Base-by-base conservation (phyloP, 352 stramenopile genomes). In the Thalassiosira ordinaria region DNA sequence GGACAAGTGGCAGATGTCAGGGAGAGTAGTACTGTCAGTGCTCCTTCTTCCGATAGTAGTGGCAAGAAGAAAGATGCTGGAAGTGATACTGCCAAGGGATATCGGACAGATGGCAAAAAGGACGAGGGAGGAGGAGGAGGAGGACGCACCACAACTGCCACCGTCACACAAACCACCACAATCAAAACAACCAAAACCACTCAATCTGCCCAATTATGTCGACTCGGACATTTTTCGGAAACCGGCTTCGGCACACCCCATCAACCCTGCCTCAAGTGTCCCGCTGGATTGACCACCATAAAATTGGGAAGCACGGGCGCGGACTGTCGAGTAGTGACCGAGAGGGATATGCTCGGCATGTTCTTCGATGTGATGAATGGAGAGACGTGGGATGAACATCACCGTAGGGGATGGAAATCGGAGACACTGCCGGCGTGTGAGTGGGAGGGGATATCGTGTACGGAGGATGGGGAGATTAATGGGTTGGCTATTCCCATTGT, bases 321-420 rank as follows among this genome's bases (percentile, higher is more conserved):
- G n/a, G n/a, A n/a, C n/a, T 91, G 87, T 47, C 18, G 75, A 20
- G 9, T 57, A 33, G 60, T 89, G 13, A 79, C 70, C 0, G 49
- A 78, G 26, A 46, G 74, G 31, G 85, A 92, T 49, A 72, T 91
- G n/a, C 56, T 91, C 3, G 52, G 33, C 11, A 91, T 91, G 52
- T 82, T 91, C 33, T 91, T 79, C 52, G 81, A 90, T 64, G 63
- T 86, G 9, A 82, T 90, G 78, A 41, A 72, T 16, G 76, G 68
- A 24, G 35, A 84, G 41, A 51, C 61, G 8, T 82, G 73, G 73
- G 44, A 29, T n/a, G 64, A 68, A 22, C 39, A 73, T 2, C 47
- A 66, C 33, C 37, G 65, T 33, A 22, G 47, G 22, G 65, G 57
- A 14, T 82, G 73, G 73, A 82, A 82, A 33, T 59, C 65, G 37